phyloP scores from a whole-genome alignment of 495 filamentous ascomycete genomes.

The Lophiostoma macrostomum region DNA sequence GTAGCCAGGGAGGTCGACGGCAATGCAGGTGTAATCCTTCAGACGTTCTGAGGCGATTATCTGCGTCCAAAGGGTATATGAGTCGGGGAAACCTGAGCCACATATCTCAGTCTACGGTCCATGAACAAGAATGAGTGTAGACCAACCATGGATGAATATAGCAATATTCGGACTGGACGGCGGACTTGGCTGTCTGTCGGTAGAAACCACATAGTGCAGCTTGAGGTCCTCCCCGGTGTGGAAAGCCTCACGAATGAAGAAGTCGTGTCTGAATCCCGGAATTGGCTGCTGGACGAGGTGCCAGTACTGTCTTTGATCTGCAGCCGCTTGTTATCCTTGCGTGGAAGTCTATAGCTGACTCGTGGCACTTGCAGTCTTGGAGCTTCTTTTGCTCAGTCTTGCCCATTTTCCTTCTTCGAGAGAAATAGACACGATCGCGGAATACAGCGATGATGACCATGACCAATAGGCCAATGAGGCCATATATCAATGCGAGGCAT shows the following conservation, averaged over 20 bases:
- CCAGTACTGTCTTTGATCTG: constrained; percentile 45
- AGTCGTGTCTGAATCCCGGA: constrained; percentile 45
- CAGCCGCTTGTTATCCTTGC: background rate
- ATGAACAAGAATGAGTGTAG: too few species aligned
- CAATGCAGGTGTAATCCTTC: constrained; percentile 44
- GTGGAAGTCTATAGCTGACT: background rate
- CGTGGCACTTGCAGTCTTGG: constrained; percentile 15
- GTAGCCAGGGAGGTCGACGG: constrained; percentile 56
- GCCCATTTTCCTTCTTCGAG: too few species aligned
- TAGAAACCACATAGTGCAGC: constrained; percentile 50
- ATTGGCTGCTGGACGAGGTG: constrained; percentile 43
- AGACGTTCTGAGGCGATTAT: constrained; percentile 41
- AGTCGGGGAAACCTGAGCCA: constrained; percentile 51
- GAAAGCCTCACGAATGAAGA: constrained; percentile 49
- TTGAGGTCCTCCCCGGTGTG: constrained; percentile 49
- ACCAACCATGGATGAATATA: constrained; percentile 52
- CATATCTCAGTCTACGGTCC: background rate
- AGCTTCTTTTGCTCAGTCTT: constrained; percentile 26
- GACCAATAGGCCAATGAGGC: too few species aligned
- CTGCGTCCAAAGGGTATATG: constrained; percentile 52
- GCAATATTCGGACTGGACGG: constrained; percentile 45
- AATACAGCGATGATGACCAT: too few species aligned
- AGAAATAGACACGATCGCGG: too few species aligned
- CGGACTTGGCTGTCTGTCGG: background rate
- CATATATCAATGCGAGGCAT: too few species aligned